phyloP scores from a whole-genome alignment of 352 stramenopile species.

The Aphanomyces euteiches region DNA sequence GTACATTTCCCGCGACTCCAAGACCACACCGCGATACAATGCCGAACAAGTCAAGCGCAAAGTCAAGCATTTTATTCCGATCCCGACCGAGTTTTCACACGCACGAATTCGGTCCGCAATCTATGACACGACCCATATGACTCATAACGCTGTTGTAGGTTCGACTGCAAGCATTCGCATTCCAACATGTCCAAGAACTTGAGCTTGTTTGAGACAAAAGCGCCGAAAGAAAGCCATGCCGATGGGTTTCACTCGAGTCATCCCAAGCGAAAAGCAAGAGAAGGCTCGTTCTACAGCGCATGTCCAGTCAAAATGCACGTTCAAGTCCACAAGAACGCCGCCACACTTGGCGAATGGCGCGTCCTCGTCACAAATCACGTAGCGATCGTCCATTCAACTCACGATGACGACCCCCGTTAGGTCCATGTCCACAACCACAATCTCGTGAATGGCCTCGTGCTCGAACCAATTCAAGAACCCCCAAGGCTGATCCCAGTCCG shows the following conservation, averaged over 20 bases:
- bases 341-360: constrained; percentile 14
- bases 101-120: constrained; percentile 10
- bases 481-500: not conserved
- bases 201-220: constrained; percentile 18
- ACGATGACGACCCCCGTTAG: not conserved
- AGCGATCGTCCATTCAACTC: not conserved
- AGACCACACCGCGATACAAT: constrained; percentile 25
- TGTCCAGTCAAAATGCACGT: constrained; percentile 29
- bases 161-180: constrained; percentile 27
- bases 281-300: constrained; percentile 21
- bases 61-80: constrained; percentile 20
- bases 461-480: not conserved
- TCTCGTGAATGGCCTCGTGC: constrained; percentile 1
- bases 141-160: not conserved
- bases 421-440: constrained; percentile 28
- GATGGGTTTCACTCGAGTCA: not conserved
- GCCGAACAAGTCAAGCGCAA: constrained; percentile 19
- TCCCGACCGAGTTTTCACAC: constrained; percentile 18
- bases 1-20: constrained; percentile 24
- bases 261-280: constrained; percentile 17
- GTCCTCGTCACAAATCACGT: constrained; percentile 23
- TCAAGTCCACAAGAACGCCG: constrained; percentile 12
- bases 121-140: too few species aligned
- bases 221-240: not conserved
- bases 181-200: constrained; percentile 30